These are phyloP conservation scores for Phaeodactylum tricornutum DNA, from an alignment of 108 stramenopile species.

Conservation along the genomic window DNA sequence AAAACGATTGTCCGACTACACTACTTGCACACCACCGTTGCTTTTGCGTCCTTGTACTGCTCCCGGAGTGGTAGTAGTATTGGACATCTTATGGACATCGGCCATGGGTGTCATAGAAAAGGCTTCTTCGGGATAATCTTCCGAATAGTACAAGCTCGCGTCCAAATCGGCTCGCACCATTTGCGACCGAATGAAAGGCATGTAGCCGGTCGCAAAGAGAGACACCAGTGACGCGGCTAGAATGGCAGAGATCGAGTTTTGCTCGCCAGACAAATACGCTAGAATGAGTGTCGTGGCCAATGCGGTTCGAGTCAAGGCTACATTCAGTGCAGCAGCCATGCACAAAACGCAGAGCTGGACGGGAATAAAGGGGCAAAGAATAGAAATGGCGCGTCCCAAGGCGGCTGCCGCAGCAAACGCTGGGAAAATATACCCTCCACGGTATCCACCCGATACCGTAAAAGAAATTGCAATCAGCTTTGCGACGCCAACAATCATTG, in stretches of 20 bases:
- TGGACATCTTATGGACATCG: too few relatives aligned
- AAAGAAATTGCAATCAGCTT: conserved; percentile 38
- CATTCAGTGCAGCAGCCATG: conserved; percentile 35
- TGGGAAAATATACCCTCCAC: conserved; percentile 43
- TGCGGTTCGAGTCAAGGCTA: conserved; percentile 33
- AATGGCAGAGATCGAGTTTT: conserved; percentile 15
- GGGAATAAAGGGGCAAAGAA: conserved; percentile 15
- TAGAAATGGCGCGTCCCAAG: conserved; percentile 28
- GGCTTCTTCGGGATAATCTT: too few relatives aligned
- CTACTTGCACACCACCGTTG: too few relatives aligned
- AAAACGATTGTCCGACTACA: too few relatives aligned
- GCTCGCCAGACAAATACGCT: conserved; percentile 31
- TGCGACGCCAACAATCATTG: conserved; percentile 25
- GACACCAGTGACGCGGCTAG: conserved; percentile 24
- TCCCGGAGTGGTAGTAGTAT: too few relatives aligned
- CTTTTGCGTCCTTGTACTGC: too few relatives aligned
- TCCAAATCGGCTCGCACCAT: conserved; percentile 25
- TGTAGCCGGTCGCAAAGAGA: conserved; percentile 34
- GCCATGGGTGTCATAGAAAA: too few relatives aligned
- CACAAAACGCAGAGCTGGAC: conserved; percentile 19
- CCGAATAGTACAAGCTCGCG: too few relatives aligned
- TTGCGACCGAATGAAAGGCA: conserved; percentile 33
- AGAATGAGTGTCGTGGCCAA: conserved; percentile 31
- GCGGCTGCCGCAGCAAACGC: conserved; percentile 33
- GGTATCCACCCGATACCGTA: conserved; percentile 34